Evolutionary conservation across 108 stramenopile species (phyloP).

Genomic region (Craspedostauros australis): DNA sequence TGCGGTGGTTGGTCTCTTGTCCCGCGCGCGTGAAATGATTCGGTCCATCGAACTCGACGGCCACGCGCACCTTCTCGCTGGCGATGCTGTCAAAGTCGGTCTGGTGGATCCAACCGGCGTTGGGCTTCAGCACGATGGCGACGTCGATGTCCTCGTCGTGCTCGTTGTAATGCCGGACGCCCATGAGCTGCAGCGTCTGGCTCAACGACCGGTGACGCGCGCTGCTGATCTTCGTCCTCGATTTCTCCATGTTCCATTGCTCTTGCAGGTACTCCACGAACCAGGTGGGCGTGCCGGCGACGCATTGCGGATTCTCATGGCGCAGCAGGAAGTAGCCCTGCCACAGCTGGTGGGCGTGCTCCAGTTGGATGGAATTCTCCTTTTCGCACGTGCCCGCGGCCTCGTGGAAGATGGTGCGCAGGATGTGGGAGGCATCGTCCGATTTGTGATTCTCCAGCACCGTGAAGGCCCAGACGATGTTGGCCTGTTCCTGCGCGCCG

Average conservation of each 20-base stretch:
- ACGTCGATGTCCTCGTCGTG: slow-evolving; percentile 89
- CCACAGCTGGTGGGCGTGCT: slow-evolving; percentile 87
- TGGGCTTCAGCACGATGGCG: slow-evolving; percentile 66
- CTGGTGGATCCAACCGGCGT: slow-evolving; percentile 64
- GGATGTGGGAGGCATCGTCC: slow-evolving; percentile 29
- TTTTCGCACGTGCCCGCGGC: slow-evolving; percentile 34
- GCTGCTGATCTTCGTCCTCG: slow-evolving; percentile 66
- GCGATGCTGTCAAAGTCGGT: slow-evolving; percentile 19
- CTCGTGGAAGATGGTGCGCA: slow-evolving; percentile 50
- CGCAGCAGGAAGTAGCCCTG: slow-evolving; percentile 68
- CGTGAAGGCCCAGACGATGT: slow-evolving; percentile 75
- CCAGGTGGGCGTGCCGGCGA: slow-evolving; percentile 41
- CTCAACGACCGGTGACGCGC: slow-evolving; percentile 70
- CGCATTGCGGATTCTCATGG: slow-evolving; percentile 58
- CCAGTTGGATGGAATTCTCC: slow-evolving; percentile 56
- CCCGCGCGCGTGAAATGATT: slow-evolving; percentile 70
- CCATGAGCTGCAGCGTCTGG: slow-evolving; percentile 65
- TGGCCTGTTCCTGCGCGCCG: slow-evolving; percentile 75
- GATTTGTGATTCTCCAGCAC: slow-evolving; percentile 57
- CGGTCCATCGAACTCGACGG: slow-evolving; percentile 88
- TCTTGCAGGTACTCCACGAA: slow-evolving; percentile 52
- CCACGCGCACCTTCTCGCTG: slow-evolving; percentile 37
- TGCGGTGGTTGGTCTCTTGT: slow-evolving; percentile 20
- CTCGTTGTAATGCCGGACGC: slow-evolving; percentile 76
- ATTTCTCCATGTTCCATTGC: slow-evolving; percentile 72